Conservation (phyloP, 768 basidiomycete genomes). For the Sistotremastrum niveocremeum region DNA sequence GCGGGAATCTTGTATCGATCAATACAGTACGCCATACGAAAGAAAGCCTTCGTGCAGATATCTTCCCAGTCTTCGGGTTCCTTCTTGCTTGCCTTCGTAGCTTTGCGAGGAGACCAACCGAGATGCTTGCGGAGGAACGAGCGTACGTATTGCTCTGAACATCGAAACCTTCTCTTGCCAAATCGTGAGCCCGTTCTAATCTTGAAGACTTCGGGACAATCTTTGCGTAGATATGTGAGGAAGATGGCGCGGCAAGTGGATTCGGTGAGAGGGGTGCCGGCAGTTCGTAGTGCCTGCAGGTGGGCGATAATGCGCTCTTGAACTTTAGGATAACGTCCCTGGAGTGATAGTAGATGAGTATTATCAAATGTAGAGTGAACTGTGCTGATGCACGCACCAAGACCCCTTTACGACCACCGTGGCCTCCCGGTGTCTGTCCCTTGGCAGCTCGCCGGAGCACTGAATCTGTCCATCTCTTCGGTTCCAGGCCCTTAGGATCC, state of each 20-base stretch:
- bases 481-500: too few relatives aligned
- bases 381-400: too few relatives aligned
- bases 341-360: too few relatives aligned
- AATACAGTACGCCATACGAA: constrained; percentile 10
- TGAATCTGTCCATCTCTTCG: too few relatives aligned
- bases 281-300: constrained; percentile 6
- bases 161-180: background rate
- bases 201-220: constrained; percentile 4
- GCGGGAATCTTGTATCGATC: constrained; percentile 11
- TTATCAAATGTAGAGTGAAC: too few relatives aligned
- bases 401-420: too few relatives aligned
- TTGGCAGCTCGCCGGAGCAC: too few relatives aligned
- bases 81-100: constrained; percentile 10
- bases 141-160: background rate
- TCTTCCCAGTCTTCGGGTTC: constrained; percentile 8
- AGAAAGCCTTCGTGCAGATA: constrained; percentile 7
- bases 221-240: constrained; percentile 5
- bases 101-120: constrained; percentile 8
- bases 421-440: too few relatives aligned
- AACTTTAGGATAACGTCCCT: constrained; percentile 11
- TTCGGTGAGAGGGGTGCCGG: constrained; percentile 7
- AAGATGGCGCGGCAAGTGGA: constrained; percentile 9
- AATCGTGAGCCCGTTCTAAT: background rate
- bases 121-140: constrained; percentile 10
- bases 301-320: constrained; percentile 7